Conservation (phyloP, 2,329 filamentous ascomycete species). For the Coniochaeta hoffmannii region DNA sequence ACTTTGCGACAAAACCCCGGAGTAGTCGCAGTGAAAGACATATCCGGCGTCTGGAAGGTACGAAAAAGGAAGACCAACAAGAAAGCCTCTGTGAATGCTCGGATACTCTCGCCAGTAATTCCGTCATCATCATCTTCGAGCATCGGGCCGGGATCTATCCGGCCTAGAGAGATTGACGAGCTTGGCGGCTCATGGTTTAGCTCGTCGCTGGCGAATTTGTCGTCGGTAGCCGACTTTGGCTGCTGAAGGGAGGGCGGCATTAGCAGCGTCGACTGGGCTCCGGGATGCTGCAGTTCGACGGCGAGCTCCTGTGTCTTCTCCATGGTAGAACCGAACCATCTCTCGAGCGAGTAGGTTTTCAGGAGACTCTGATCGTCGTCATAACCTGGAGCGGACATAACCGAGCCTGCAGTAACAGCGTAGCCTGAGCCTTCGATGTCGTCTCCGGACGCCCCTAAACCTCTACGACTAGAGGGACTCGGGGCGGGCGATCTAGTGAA, state of each 20-base stretch:
- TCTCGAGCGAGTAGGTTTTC: not conserved
- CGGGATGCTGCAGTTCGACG: not conserved
- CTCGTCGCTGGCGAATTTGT: not conserved
- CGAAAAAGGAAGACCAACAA: not conserved
- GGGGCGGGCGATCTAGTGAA: not conserved
- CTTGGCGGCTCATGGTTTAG: not conserved
- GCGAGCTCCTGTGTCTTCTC: not conserved
- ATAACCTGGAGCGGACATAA: not conserved
- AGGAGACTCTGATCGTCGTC: not conserved
- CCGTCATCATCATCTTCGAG: not conserved
- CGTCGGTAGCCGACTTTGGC: not conserved
- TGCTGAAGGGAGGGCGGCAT: not conserved
- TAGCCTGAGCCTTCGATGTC: not conserved
- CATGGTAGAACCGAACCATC: not conserved
- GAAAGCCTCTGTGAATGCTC: not conserved
- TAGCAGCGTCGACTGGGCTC: not conserved
- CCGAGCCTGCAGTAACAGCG: not conserved
- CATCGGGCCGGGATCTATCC: not conserved
- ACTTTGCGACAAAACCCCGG: too few species aligned
- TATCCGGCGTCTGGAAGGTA: too few species aligned
- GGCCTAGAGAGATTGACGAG: not conserved
- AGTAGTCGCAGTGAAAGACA: too few species aligned
- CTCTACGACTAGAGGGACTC: not conserved
- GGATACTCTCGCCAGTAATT: not conserved
- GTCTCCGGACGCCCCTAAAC: not conserved